Conservation (phyloP, 2,329 filamentous ascomycete genomes). For the Furcasterigmium furcatum region DNA sequence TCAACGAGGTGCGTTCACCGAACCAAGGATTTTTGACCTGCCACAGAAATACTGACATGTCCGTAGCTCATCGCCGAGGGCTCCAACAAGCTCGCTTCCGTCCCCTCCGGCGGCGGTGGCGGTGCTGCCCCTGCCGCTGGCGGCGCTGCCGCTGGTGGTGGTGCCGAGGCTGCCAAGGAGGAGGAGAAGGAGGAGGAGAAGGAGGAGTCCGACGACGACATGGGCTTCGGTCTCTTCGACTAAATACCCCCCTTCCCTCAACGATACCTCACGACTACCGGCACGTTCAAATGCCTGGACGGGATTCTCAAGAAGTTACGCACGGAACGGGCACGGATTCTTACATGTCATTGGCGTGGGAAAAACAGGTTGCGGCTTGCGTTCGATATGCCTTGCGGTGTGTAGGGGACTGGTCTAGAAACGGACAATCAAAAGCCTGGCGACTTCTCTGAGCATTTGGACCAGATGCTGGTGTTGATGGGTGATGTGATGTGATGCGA, state of each 20-base stretch:
- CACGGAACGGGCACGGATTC: constrained; percentile 24
- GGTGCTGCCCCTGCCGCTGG: constrained; percentile 65
- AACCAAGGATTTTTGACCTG: too few relatives aligned
- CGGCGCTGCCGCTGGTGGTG: constrained; percentile 66
- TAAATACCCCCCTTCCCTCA: constrained; percentile 42
- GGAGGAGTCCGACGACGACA: constrained; percentile 37
- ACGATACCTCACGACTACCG: background rate
- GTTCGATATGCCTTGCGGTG: constrained; percentile 8
- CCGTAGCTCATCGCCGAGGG: constrained; percentile 84
- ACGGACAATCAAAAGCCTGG: constrained; percentile 11
- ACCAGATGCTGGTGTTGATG: background rate
- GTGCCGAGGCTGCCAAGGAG: constrained; percentile 60
- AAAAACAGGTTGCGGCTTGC: constrained; percentile 18
- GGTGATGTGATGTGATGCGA: background rate
- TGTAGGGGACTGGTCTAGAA: constrained; percentile 11
- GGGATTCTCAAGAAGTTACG: constrained; percentile 25
- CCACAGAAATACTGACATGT: background rate
- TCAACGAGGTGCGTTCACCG: constrained; percentile 73
- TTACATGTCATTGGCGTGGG: constrained; percentile 24
- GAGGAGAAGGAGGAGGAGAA: constrained; percentile 74
- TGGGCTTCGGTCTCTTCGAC: constrained; percentile 70
- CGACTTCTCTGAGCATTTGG: constrained; percentile 11
- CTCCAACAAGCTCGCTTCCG: constrained; percentile 91
- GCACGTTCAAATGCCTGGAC: background rate
- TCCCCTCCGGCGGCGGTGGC: constrained; percentile 86